Evolutionary conservation across 192 early-diverging fungal species (phyloP).

Genomic region (Chytriomyces sp.): DNA sequence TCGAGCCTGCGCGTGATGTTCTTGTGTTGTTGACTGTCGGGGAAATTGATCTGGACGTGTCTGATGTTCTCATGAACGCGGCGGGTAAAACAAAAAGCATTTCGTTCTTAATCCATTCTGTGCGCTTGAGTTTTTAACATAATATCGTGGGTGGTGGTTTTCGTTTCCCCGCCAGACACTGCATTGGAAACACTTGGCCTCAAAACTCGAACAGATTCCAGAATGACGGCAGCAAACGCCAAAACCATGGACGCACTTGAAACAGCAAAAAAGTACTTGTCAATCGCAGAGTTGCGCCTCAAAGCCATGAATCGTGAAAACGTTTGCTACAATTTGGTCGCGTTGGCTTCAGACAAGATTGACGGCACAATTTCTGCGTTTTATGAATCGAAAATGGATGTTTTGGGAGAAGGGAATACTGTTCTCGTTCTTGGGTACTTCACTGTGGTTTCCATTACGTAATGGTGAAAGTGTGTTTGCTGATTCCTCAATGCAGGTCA

Average conservation of each 20-base stretch:
- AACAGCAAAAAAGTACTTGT: not conserved
- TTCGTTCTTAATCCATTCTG: too few species aligned
- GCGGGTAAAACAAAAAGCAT: not conserved
- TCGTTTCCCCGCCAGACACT: not conserved
- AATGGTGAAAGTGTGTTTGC: not conserved
- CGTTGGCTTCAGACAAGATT: not conserved
- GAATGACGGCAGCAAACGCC: not conserved
- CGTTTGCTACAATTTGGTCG: not conserved
- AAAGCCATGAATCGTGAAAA: not conserved
- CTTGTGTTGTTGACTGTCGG: not conserved
- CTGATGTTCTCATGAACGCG: constrained; percentile 1
- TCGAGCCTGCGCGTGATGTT: not conserved
- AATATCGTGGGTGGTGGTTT: not conserved
- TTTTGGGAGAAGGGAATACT: not conserved
- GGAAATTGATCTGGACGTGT: not conserved
- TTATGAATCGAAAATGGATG: not conserved
- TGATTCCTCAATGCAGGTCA: not conserved
- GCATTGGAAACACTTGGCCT: not conserved
- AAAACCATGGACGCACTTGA: not conserved
- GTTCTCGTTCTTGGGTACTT: constrained; percentile 5
- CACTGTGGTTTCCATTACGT: not conserved
- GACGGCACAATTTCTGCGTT: not conserved
- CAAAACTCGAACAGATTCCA: not conserved
- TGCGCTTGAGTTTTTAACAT: not conserved
- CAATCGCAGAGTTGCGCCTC: not conserved